These are phyloP conservation scores for Fusarium sulawesiense DNA, from an alignment of 2,329 filamentous ascomycete species.

Conservation along the genomic window DNA sequence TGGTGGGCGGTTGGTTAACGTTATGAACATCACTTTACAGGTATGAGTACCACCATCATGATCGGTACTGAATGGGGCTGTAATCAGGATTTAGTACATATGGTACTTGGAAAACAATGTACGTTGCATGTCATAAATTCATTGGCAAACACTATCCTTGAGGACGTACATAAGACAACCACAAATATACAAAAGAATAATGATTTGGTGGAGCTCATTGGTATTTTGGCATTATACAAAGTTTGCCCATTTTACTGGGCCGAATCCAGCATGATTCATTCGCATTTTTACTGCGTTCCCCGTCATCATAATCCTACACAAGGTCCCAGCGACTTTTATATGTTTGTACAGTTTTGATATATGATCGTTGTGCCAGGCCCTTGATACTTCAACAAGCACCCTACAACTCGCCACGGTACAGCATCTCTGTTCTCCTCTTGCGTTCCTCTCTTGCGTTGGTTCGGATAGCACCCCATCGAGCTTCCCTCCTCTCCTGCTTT, in stretches of 20 bases:
- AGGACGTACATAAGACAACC: neutral
- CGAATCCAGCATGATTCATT: slow-evolving; percentile 24
- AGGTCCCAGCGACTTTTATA: slow-evolving; percentile 28
- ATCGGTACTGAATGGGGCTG: neutral
- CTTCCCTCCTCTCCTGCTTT: slow-evolving; percentile 61
- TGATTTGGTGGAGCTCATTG: slow-evolving; percentile 36
- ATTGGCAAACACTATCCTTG: neutral
- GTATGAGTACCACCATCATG: neutral
- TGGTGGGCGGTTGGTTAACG: neutral
- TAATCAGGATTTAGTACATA: neutral
- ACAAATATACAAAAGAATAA: slow-evolving; percentile 33
- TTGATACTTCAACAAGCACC: neutral
- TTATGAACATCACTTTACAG: neutral
- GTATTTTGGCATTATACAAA: slow-evolving; percentile 45
- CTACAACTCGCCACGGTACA: slow-evolving; percentile 65
- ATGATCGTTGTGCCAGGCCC: slow-evolving; percentile 1
- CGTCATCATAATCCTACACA: slow-evolving; percentile 44
- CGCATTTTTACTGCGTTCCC: slow-evolving; percentile 26
- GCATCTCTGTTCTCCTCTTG: slow-evolving; percentile 63
- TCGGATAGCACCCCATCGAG: slow-evolving; percentile 68
- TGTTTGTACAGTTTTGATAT: slow-evolving; percentile 40
- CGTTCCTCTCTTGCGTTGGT: slow-evolving; percentile 66
- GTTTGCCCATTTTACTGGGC: slow-evolving; percentile 23
- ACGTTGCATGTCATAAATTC: slow-evolving; percentile 2
- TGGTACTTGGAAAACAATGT: neutral